phyloP scores from a whole-genome alignment of 2,329 filamentous ascomycete species.

The Alternaria novae-zelandiae region DNA sequence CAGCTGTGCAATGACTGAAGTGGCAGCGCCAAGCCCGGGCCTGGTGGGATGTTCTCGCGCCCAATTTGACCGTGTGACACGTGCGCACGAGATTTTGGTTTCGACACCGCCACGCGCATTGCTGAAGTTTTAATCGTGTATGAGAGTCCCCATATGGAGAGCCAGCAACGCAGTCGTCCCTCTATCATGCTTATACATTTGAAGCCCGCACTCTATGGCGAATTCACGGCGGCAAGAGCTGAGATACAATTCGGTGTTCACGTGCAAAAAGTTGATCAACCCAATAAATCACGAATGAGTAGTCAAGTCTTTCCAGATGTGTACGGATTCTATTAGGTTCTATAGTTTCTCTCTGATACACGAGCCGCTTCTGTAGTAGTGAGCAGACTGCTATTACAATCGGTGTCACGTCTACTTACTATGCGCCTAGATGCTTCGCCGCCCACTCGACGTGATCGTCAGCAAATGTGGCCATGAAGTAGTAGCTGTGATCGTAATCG shows the following conservation, averaged over 20 bases:
- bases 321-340: background rate
- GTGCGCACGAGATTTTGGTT: slow-evolving; percentile 19
- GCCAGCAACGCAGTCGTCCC: background rate
- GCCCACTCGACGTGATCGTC: slow-evolving; percentile 92
- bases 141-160: background rate
- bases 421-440: slow-evolving; percentile 78
- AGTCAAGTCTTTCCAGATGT: background rate
- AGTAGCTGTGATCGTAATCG: slow-evolving; percentile 97
- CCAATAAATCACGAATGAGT: background rate
- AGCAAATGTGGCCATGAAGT: slow-evolving; percentile 89
- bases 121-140: background rate
- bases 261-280: background rate
- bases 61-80: slow-evolving; percentile 28
- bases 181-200: background rate
- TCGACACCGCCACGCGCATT: background rate
- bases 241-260: background rate
- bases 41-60: slow-evolving; percentile 23
- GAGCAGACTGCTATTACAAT: slow-evolving; percentile 20
- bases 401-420: slow-evolving; percentile 45
- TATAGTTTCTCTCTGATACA: slow-evolving; percentile 36
- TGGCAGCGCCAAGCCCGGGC: slow-evolving; percentile 21
- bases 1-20: slow-evolving; percentile 20
- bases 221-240: background rate
- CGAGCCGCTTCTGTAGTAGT: slow-evolving; percentile 44
- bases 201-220: background rate